Conservation (phyloP, 2,329 filamentous ascomycete genomes). For the Colletotrichum abscissum region DNA sequence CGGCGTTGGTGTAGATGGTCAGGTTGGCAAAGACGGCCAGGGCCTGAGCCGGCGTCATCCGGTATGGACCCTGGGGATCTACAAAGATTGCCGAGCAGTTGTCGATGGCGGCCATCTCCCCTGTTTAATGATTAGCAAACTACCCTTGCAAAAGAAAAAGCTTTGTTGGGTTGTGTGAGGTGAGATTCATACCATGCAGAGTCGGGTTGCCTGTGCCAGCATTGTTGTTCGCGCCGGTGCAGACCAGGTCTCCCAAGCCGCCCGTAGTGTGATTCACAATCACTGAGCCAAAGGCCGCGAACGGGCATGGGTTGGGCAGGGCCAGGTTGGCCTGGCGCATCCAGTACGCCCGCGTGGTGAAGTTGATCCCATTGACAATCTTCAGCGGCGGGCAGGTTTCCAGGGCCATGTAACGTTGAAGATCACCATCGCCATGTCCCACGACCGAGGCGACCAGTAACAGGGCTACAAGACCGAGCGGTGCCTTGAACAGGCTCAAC, state of each 20-base stretch:
- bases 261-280: slow-evolving; percentile 65
- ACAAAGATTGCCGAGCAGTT: slow-evolving; percentile 63
- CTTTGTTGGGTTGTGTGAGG: too few relatives aligned
- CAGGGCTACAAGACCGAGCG: slow-evolving; percentile 19
- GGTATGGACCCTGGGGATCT: slow-evolving; percentile 56
- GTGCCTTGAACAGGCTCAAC: neutral
- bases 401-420: neutral
- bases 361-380: slow-evolving; percentile 42
- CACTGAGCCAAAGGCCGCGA: slow-evolving; percentile 63
- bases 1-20: slow-evolving; percentile 67
- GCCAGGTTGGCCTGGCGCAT: slow-evolving; percentile 62
- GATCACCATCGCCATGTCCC: neutral
- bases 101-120: slow-evolving; percentile 65
- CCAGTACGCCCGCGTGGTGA: slow-evolving; percentile 58
- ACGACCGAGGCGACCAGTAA: neutral
- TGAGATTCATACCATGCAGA: slow-evolving; percentile 54
- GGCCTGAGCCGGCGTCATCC: slow-evolving; percentile 52
- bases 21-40: slow-evolving; percentile 57
- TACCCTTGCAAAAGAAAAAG: neutral
- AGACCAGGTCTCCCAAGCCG: slow-evolving; percentile 57
- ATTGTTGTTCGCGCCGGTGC: slow-evolving; percentile 61
- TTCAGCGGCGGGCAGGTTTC: neutral
- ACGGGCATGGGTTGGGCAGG: slow-evolving; percentile 62
- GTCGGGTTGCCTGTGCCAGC: slow-evolving; percentile 59
- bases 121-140: slow-evolving; percentile 39